Conservation (phyloP, 2,329 filamentous ascomycete species). For the Epichloe typhina region DNA sequence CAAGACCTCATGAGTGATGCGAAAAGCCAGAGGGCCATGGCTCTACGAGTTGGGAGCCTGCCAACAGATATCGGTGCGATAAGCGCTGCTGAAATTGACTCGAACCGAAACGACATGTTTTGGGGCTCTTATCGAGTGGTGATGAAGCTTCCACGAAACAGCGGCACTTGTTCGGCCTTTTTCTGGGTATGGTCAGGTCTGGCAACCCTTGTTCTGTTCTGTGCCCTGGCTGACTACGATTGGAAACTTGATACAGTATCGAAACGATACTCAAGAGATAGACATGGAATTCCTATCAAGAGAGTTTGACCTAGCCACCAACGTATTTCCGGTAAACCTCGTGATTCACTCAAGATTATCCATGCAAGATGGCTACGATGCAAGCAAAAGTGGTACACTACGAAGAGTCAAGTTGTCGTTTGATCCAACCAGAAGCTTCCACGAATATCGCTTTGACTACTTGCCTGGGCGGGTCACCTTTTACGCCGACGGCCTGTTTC, state of each 20-base stretch:
- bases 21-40: constrained; percentile 29
- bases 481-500: constrained; percentile 48
- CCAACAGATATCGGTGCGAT: constrained; percentile 36
- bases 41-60: constrained; percentile 41
- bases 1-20: constrained; percentile 13
- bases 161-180: constrained; percentile 64
- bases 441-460: constrained; percentile 75
- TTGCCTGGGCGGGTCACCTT: constrained; percentile 48
- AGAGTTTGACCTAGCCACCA: constrained; percentile 40
- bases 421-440: constrained; percentile 49
- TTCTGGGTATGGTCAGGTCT: constrained; percentile 47
- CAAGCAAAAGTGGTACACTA: constrained; percentile 45
- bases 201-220: not conserved
- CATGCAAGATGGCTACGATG: constrained; percentile 46
- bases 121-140: constrained; percentile 57
- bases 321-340: constrained; percentile 51
- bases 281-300: constrained; percentile 67
- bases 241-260: constrained; percentile 38
- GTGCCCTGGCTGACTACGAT: not conserved
- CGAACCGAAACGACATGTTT: constrained; percentile 45
- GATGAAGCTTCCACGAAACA: constrained; percentile 47
- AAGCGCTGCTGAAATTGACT: constrained; percentile 50
- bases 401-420: constrained; percentile 47
- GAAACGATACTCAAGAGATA: constrained; percentile 68
- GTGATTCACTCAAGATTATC: constrained; percentile 59